Evolutionary conservation across 805 yeast species (phyloP).

Genomic region (Hermanozyma aechmeae): DNA sequence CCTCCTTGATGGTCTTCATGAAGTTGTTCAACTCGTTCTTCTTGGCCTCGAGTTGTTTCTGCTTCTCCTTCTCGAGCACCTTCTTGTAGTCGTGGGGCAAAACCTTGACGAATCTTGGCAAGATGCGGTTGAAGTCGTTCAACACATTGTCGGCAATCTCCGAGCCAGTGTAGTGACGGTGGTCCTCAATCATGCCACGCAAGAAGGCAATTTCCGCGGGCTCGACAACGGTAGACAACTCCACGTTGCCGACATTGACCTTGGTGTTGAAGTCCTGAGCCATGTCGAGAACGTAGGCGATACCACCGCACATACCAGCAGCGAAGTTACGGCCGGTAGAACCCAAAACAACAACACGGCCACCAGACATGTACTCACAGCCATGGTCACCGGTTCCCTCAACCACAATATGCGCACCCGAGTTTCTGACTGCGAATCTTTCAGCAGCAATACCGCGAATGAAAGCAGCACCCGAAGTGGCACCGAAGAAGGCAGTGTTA

Average conservation of each 20-base stretch:
- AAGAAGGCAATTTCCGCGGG: constrained; percentile 91
- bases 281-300: constrained; percentile 90
- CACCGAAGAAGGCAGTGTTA: constrained; percentile 96
- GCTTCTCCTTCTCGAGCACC: constrained; percentile 73
- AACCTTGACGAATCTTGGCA: constrained; percentile 87
- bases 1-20: constrained; percentile 67
- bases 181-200: constrained; percentile 89
- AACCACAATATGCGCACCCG: constrained; percentile 94
- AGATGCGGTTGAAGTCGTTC: constrained; percentile 77
- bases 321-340: constrained; percentile 87
- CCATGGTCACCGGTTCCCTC: constrained; percentile 99
- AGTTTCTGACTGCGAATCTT: constrained; percentile 96
- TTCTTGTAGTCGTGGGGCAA: constrained; percentile 86
- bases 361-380: constrained; percentile 99
- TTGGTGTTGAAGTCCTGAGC: constrained; percentile 83
- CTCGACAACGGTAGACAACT: constrained; percentile 64
- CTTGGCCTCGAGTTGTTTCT: constrained; percentile 53
- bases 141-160: constrained; percentile 79
- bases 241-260: constrained; percentile 78
- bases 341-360: constrained; percentile 90
- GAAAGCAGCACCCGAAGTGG: constrained; percentile 90
- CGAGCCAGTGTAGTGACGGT: constrained; percentile 89
- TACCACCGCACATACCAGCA: constrained; percentile 99
- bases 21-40: constrained; percentile 56
- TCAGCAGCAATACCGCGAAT: constrained; percentile 97